Conservation (phyloP, 208 protist genomes). For the Trypanosoma platydactyli region DNA sequence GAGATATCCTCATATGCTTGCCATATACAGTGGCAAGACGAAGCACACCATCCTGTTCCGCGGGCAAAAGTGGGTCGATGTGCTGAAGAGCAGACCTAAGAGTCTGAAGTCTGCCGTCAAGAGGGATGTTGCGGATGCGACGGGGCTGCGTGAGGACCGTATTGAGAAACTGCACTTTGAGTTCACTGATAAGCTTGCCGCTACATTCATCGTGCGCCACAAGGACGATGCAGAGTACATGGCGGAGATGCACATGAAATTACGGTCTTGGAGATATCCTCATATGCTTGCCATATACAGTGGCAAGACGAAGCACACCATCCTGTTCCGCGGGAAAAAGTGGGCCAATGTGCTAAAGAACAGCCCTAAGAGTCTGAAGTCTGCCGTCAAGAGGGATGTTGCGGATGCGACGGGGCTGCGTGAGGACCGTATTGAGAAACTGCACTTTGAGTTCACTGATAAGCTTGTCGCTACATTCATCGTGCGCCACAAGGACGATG, state of each 20-base stretch:
- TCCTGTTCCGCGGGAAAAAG: conserved; percentile 31
- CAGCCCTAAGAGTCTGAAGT: conserved; percentile 54
- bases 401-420: conserved; percentile 43
- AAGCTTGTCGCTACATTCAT: conserved; percentile 13
- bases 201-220: conserved; percentile 16
- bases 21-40: conserved; percentile 36
- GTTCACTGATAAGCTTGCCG: conserved; percentile 26
- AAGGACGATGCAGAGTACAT: conserved; percentile 20
- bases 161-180: conserved; percentile 66
- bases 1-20: no score
- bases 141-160: conserved; percentile 43
- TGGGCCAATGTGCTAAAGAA: conserved; percentile 4
- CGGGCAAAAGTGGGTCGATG: conserved; percentile 5
- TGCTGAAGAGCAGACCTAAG: conserved; percentile 29
- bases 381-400: conserved; percentile 50
- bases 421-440: conserved; percentile 44
- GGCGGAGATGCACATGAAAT: conserved; percentile 32
- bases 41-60: conserved; percentile 53
- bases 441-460: conserved; percentile 60
- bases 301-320: conserved; percentile 53
- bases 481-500: conserved; percentile 24
- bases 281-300: no score
- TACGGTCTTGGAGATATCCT: no score
- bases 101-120: conserved; percentile 58
- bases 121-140: conserved; percentile 43